These are phyloP conservation scores for Geotrichum europaeum DNA, from an alignment of 1,139 yeast genomes.

Conservation along the genomic window DNA sequence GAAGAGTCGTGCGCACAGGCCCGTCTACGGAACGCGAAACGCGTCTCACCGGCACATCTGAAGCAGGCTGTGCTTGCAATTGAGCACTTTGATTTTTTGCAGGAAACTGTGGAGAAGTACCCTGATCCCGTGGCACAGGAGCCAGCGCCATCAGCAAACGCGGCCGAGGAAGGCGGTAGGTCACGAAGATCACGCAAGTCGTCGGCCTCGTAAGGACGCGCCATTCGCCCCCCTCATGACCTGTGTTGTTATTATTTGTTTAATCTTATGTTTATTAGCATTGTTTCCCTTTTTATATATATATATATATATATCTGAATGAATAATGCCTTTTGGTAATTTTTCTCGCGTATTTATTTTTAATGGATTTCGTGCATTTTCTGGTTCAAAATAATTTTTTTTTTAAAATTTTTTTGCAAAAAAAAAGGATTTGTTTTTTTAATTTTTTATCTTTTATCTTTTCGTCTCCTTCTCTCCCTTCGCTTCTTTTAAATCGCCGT, in stretches of 20 bases:
- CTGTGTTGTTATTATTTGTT: background rate
- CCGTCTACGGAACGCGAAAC: constrained; percentile 63
- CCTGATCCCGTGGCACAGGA: constrained; percentile 33
- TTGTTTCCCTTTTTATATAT: too few species aligned
- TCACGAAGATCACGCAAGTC: constrained; percentile 4
- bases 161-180: constrained; percentile 8
- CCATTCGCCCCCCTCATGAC: background rate
- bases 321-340: background rate
- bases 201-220: constrained; percentile 1
- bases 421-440: background rate
- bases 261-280: background rate
- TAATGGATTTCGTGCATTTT: background rate
- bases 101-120: constrained; percentile 64
- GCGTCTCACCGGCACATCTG: constrained; percentile 78
- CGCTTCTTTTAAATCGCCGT: background rate
- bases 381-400: background rate
- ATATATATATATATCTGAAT: background rate
- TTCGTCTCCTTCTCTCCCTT: background rate
- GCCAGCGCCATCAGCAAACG: background rate
- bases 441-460: background rate
- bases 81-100: constrained; percentile 88
- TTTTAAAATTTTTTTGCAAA: background rate
- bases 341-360: background rate
- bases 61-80: constrained; percentile 77
- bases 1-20: constrained; percentile 81